A percentile compares a stretch with the other conserved stretches of the same genome.
These are phyloP conservation scores for Tolypocladium album DNA, from an alignment of 2,329 filamentous ascomycete genomes.

Conservation along the genomic window DNA sequence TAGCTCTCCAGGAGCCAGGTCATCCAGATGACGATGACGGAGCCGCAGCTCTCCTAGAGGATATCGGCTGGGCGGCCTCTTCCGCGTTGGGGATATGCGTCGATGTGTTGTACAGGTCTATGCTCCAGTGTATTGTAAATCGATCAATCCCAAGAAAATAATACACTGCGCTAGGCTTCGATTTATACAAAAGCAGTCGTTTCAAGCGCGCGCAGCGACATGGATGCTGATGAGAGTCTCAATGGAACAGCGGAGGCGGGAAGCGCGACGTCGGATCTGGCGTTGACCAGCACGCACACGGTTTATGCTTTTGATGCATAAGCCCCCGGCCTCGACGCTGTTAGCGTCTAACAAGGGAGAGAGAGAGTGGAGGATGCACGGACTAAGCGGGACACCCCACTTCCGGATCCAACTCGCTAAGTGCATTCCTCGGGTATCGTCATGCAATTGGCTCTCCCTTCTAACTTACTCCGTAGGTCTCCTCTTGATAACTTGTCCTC, in stretches of 20 bases:
- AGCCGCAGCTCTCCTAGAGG: background rate
- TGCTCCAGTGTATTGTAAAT: background rate
- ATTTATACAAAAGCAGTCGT: background rate
- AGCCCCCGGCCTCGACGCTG: background rate
- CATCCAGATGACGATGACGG: background rate
- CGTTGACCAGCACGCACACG: background rate
- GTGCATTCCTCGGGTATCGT: background rate
- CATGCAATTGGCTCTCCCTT: background rate
- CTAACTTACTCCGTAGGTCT: background rate
- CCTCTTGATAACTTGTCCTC: background rate
- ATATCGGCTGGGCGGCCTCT: background rate
- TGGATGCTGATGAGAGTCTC: background rate
- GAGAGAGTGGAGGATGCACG: too few relatives aligned
- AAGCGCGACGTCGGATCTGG: background rate
- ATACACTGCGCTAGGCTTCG: background rate
- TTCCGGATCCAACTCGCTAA: background rate
- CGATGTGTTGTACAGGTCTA: background rate
- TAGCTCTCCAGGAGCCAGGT: background rate
- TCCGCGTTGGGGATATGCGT: background rate
- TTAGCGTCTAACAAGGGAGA: background rate
- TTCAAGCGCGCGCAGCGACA: background rate
- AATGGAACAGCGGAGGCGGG: background rate
- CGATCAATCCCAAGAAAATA: background rate
- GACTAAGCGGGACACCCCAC: background rate
- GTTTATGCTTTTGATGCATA: background rate